Conservation (phyloP, 148 eudicot species). For the Silene latifolia region DNA sequence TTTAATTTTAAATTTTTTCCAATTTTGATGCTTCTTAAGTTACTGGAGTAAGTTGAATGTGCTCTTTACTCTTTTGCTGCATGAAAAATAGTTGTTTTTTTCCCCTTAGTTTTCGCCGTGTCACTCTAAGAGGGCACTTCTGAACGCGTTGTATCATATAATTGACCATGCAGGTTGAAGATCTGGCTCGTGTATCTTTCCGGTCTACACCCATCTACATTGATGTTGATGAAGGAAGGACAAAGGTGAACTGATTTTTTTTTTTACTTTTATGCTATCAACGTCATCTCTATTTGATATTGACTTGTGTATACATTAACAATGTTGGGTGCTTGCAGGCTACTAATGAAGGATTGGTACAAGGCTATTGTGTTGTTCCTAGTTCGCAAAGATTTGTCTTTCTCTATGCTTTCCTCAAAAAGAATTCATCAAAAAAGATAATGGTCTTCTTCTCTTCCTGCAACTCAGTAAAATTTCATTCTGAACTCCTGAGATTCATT, state of each 20-base stretch:
- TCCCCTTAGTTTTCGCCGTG: too few species aligned
- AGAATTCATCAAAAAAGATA: conserved; percentile 4
- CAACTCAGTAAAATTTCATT: conserved; percentile 80
- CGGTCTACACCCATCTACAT: conserved; percentile 26
- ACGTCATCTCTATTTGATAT: neutral
- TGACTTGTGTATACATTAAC: neutral
- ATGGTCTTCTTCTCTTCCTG: conserved; percentile 95
- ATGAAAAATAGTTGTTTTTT: too few species aligned
- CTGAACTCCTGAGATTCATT: conserved; percentile 67
- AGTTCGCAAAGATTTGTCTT: conserved; percentile 7
- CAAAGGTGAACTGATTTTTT: conserved; percentile 39
- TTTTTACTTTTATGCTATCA: neutral
- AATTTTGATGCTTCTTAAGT: too few species aligned
- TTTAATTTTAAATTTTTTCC: too few species aligned
- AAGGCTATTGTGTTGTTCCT: conserved; percentile 14
- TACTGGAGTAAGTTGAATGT: too few species aligned
- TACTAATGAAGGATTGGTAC: conserved; percentile 15
- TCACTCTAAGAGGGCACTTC: neutral
- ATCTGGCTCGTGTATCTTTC: conserved; percentile 77
- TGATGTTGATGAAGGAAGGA: conserved; percentile 35
- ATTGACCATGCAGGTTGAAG: conserved; percentile 48
- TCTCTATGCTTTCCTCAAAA: conserved; percentile 12
- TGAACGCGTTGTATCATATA: neutral
- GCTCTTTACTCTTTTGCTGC: too few species aligned
- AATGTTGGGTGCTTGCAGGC: conserved; percentile 5